phyloP scores from a whole-genome alignment of 192 early-diverging fungal species.

The Coemansia sp. region DNA sequence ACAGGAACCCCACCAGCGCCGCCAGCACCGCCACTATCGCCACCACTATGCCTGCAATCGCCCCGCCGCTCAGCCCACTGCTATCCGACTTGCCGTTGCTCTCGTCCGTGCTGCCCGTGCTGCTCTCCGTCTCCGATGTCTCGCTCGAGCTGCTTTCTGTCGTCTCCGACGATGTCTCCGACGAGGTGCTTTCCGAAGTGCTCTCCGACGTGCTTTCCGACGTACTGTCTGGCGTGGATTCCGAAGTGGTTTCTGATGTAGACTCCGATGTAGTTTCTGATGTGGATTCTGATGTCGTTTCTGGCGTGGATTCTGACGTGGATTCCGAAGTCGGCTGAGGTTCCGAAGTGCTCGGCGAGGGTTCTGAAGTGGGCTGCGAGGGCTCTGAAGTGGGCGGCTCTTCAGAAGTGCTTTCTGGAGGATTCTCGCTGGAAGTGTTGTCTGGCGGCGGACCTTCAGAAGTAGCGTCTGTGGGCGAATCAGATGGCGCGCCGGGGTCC shows the following conservation, averaged over 20 bases:
- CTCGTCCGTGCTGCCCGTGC: background rate
- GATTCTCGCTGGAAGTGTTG: background rate
- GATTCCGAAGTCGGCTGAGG: background rate
- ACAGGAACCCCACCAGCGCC: constrained; percentile 18
- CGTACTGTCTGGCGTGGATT: too few relatives aligned
- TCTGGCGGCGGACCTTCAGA: background rate
- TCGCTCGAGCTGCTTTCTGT: background rate
- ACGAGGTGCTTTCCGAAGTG: background rate
- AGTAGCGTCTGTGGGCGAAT: background rate
- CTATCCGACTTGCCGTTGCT: background rate
- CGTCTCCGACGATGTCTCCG: background rate
- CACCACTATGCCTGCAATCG: constrained; percentile 42
- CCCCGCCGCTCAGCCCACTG: constrained; percentile 35
- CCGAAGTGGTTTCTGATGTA: background rate
- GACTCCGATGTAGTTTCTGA: background rate
- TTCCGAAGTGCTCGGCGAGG: background rate
- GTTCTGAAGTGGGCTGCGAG: constrained; percentile 1
- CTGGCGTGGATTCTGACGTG: background rate
- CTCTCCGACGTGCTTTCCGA: background rate
- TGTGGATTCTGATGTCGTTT: background rate
- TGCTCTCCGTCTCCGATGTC: background rate
- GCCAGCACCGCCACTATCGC: constrained; percentile 16
- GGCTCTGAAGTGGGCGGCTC: background rate
- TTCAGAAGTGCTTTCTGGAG: background rate
- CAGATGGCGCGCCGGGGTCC: background rate